Evolutionary conservation across 495 filamentous ascomycete species (phyloP).

Genomic region (Geoglossum glabrum): DNA sequence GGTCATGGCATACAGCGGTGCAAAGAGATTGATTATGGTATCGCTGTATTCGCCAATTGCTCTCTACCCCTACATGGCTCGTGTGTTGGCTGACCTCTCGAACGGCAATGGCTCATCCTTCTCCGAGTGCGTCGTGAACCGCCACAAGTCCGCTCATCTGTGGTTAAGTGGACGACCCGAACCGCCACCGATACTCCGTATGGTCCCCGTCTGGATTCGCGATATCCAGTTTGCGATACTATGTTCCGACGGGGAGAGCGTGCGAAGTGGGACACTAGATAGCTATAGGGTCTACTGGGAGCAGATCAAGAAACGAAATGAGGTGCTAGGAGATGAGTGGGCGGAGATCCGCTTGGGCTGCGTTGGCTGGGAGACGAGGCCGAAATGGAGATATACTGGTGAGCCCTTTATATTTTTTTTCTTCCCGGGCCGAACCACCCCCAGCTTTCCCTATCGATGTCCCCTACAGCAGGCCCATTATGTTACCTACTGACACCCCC

Average conservation of each 20-base stretch:
- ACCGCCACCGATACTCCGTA: background rate
- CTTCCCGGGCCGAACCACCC: too few relatives aligned
- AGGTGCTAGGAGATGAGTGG: conserved; percentile 36
- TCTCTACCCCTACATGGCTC: conserved; percentile 35
- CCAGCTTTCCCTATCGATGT: background rate
- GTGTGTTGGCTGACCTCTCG: conserved; percentile 31
- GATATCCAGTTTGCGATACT: conserved; percentile 26
- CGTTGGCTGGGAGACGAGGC: conserved; percentile 32
- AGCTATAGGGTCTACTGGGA: conserved; percentile 28
- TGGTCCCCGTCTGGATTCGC: background rate
- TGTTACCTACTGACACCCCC: background rate
- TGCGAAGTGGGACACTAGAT: conserved; percentile 20
- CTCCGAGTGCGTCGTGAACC: conserved; percentile 24
- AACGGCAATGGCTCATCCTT: conserved; percentile 31
- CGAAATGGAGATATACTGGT: conserved; percentile 31
- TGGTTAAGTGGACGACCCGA: conserved; percentile 14
- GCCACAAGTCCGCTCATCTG: conserved; percentile 9
- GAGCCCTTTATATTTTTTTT: background rate
- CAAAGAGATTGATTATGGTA: conserved; percentile 18
- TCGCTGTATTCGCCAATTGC: conserved; percentile 39
- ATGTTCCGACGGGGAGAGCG: conserved; percentile 36
- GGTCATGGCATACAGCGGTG: background rate
- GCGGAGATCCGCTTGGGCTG: conserved; percentile 34
- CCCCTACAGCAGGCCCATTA: background rate
- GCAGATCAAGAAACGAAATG: conserved; percentile 26